Conservation (phyloP, 176 grass and related monocot species). For the Oryza officinalis region DNA sequence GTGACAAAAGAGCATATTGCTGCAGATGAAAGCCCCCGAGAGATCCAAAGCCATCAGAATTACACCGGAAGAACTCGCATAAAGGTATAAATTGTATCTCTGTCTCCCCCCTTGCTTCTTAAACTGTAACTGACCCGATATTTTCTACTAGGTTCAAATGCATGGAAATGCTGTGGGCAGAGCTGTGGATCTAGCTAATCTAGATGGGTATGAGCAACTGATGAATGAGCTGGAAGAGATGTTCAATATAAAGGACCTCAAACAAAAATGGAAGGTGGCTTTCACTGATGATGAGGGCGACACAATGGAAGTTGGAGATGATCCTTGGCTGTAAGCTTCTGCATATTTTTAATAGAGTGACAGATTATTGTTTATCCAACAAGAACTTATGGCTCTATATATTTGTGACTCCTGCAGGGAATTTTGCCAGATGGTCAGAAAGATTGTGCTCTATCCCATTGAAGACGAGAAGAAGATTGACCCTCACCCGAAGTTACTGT, state of each 20-base stretch:
- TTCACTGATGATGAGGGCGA: constrained; percentile 72
- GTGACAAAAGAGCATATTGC: constrained; percentile 28
- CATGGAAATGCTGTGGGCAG: constrained; percentile 76
- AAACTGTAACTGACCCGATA: background rate
- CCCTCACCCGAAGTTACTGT: constrained; percentile 4
- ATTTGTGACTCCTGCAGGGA: constrained; percentile 37
- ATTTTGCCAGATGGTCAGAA: constrained; percentile 60
- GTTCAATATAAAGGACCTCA: constrained; percentile 73
- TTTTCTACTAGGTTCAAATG: constrained; percentile 89
- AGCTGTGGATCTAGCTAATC: constrained; percentile 67
- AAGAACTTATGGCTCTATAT: background rate
- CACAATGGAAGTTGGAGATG: constrained; percentile 58
- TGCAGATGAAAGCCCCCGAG: constrained; percentile 47
- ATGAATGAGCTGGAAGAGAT: constrained; percentile 66
- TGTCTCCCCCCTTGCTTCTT: background rate
- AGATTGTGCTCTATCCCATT: constrained; percentile 59
- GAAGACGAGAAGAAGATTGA: constrained; percentile 44
- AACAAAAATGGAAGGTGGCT: constrained; percentile 68
- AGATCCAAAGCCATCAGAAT: constrained; percentile 56
- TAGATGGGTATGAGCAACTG: constrained; percentile 62
- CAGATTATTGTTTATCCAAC: background rate
- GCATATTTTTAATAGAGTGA: background rate
- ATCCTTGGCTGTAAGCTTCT: constrained; percentile 75
- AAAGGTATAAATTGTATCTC: constrained; percentile 32
- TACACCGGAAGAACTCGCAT: constrained; percentile 39